These are phyloP conservation scores for Citeromyces siamensis DNA, from an alignment of 1,139 yeast genomes.

Conservation along the genomic window DNA sequence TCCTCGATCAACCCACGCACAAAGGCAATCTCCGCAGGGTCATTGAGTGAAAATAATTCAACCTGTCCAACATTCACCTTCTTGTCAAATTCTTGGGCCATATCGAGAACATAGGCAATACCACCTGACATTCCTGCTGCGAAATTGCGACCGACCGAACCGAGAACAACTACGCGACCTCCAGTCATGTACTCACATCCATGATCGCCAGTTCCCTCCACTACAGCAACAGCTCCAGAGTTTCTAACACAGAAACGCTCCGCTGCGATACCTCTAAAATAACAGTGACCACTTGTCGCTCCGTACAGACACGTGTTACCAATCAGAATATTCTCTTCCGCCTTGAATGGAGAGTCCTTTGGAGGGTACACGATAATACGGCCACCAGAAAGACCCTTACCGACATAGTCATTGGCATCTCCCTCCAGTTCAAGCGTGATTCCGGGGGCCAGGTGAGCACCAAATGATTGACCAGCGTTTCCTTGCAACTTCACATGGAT, in stretches of 20 bases:
- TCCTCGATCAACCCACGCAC: constrained; percentile 90
- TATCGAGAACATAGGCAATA: constrained; percentile 91
- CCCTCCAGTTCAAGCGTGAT: constrained; percentile 92
- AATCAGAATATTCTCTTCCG: constrained; percentile 91
- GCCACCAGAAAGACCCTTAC: constrained; percentile 96
- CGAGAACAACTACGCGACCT: constrained; percentile 91
- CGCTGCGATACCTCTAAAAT: constrained; percentile 95
- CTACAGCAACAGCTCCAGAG: constrained; percentile 96
- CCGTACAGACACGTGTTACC: constrained; percentile 98
- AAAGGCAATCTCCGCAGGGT: constrained; percentile 89
- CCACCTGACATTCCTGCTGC: constrained; percentile 99
- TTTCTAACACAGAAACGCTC: constrained; percentile 98
- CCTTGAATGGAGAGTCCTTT: constrained; percentile 67
- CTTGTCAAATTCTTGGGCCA: constrained; percentile 79
- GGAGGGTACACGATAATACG: constrained; percentile 90
- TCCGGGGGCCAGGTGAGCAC: constrained; percentile 96
- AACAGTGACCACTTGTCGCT: constrained; percentile 92
- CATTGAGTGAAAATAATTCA: constrained; percentile 64
- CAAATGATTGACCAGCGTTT: constrained; percentile 97
- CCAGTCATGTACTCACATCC: constrained; percentile 99
- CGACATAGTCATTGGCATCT: constrained; percentile 96
- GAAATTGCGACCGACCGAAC: constrained; percentile 87
- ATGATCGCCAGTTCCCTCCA: constrained; percentile 97
- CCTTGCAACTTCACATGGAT: constrained; percentile 87
- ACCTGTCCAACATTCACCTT: constrained; percentile 78